phyloP scores from a whole-genome alignment of 257 asterid species.

The Verbena officinalis region DNA sequence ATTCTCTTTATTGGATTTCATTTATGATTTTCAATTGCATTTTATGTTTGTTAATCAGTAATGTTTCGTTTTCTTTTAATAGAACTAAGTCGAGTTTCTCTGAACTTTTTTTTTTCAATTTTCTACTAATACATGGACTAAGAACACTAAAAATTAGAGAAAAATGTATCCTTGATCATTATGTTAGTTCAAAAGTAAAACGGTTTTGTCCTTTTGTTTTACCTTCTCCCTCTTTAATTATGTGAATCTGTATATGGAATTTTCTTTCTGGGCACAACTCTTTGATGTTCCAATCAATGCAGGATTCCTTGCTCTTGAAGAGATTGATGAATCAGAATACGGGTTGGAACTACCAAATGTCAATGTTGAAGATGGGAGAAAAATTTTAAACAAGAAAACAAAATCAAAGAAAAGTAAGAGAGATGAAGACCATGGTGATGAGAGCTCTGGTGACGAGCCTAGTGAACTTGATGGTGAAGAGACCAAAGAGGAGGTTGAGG shows the following conservation, averaged over 20 bases:
- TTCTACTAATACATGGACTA: not conserved
- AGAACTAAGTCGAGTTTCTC: conserved; percentile 8
- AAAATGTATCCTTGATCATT: conserved; percentile 1
- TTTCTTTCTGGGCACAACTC: not conserved
- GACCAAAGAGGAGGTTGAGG: conserved; percentile 36
- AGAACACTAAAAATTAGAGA: not conserved
- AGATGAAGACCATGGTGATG: conserved; percentile 36
- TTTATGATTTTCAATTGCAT: not conserved
- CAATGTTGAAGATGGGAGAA: conserved; percentile 29
- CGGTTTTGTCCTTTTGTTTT: not conserved
- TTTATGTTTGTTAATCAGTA: not conserved
- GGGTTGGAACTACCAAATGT: conserved; percentile 59
- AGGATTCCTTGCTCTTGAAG: conserved; percentile 92
- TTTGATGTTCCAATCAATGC: conserved; percentile 31
- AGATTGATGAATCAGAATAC: conserved; percentile 77
- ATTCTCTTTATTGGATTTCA: not conserved
- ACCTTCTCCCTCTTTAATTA: not conserved
- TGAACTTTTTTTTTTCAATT: not conserved
- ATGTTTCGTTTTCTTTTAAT: not conserved
- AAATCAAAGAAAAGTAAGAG: conserved; percentile 47
- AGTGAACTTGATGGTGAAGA: conserved; percentile 37
- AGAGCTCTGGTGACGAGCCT: conserved; percentile 35
- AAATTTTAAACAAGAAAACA: conserved; percentile 35
- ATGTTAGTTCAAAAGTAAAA: conserved; percentile 3
- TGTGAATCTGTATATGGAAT: conserved; percentile 1